These are phyloP conservation scores for Gonapodya prolifera DNA, from an alignment of 192 early-diverging fungal genomes.

Conservation along the genomic window DNA sequence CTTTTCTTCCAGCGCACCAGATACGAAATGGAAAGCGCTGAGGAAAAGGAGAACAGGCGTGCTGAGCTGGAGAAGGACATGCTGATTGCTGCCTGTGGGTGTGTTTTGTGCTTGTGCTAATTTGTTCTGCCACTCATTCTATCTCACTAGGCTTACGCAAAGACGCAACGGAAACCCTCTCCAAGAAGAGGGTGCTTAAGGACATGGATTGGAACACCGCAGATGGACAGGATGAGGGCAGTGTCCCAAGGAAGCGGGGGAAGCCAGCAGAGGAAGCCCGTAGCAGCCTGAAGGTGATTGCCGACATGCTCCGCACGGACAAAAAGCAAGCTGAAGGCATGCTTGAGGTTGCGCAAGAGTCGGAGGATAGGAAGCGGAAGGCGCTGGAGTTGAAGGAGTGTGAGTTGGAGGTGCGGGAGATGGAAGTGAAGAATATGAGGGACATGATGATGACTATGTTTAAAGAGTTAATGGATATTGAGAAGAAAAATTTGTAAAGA, in stretches of 20 bases:
- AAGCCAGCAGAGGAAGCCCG: neutral
- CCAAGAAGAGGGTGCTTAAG: neutral
- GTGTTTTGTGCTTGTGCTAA: neutral
- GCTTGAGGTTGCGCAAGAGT: neutral
- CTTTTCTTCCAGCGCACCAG: neutral
- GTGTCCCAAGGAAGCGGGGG: no score
- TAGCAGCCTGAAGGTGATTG: neutral
- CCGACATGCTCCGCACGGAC: neutral
- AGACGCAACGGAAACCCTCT: neutral
- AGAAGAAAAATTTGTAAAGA: no score
- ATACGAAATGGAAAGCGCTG: neutral
- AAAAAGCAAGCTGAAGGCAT: neutral
- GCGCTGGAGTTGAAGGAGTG: neutral
- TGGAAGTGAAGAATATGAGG: neutral
- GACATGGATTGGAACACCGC: neutral
- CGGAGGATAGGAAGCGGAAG: neutral
- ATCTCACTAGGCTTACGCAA: neutral
- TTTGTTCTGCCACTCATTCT: neutral
- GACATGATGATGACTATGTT: neutral
- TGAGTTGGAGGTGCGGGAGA: neutral
- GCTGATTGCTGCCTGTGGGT: neutral
- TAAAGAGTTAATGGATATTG: no score
- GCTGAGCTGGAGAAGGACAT: neutral
- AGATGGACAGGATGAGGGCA: neutral
- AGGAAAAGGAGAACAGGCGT: neutral